Evolutionary conservation across 2,329 filamentous ascomycete species (phyloP).

Genomic region (Xylaria sp.): DNA sequence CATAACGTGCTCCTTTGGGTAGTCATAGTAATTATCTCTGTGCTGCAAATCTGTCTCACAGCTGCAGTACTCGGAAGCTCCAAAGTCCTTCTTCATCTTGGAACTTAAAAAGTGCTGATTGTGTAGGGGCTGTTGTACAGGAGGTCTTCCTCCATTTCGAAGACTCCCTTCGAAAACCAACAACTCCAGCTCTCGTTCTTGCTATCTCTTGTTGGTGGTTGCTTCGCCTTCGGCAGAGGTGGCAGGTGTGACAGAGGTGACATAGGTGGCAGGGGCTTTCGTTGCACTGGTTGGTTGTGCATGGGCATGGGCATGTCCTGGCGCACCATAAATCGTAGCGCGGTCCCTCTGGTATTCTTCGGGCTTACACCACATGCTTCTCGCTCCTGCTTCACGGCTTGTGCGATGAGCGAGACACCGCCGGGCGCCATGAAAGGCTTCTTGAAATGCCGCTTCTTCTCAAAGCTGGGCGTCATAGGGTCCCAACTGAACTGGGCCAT

Average conservation of each 20-base stretch:
- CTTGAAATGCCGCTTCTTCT: not conserved
- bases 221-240: not conserved
- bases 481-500: not conserved
- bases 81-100: not conserved
- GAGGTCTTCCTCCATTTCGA: conserved; percentile 23
- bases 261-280: not conserved
- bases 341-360: too few species aligned
- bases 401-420: conserved; percentile 16
- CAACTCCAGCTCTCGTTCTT: not conserved
- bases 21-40: too few species aligned
- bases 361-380: too few species aligned
- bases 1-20: too few species aligned
- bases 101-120: conserved; percentile 9
- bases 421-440: not conserved
- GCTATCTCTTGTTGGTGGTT: too few species aligned
- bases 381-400: not conserved
- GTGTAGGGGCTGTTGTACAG: conserved; percentile 15
- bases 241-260: too few species aligned
- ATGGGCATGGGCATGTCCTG: too few species aligned
- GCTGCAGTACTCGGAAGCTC: not conserved
- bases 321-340: too few species aligned
- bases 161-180: conserved; percentile 10
- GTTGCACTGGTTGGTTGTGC: too few species aligned
- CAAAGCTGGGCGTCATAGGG: not conserved
- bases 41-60: too few species aligned